Base-by-base conservation (phyloP, 1,284 basidiomycete species). In the Abortiporus biennis region DNA sequence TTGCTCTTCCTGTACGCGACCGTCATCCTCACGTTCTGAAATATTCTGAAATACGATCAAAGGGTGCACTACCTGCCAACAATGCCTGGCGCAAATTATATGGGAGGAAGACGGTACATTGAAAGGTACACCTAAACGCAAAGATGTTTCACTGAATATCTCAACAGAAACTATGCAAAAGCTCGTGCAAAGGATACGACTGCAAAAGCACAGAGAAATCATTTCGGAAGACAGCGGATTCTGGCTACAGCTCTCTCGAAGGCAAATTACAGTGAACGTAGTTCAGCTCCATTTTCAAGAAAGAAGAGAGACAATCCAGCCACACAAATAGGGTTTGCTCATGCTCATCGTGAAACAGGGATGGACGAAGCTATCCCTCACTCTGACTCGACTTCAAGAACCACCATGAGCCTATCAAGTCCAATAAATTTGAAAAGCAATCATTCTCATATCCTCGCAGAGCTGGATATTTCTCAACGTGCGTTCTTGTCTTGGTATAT, bases 11-110 rank as follows among this genome's bases (percentile, higher is more conserved):
- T 9, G 27, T 29, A n/a, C 27, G n/a, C 27, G n/a, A 29, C n/a
- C 27, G 9, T 9, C 27, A 29, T 29, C 27, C 8, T n/a, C n/a
- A 29, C 27, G 27, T 29, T 9, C 27, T 9, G 8, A 8, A n/a
- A 29, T 8, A n/a, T 29, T n/a, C 9, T n/a, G 27, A n/a, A 29
- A 9, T n/a, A 8, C 27, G 27, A 29, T 8, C 8, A 29, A 9
- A 9, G 27, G n/a, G n/a, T n/a, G n/a, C n/a, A n/a, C n/a, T n/a
- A n/a, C n/a, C n/a, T n/a, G 8, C 27, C 8, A 8, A 8, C 8
- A 24, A 76, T 75, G 73, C 57, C 63, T 3, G 76, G 76, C 4
- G 75, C 76, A 33, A 80, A 80, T 48, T 80, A 78, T 51, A 80
- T 77, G 71, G 77, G 77, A 15, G 77, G 77, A 25, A 75, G 69